These are phyloP conservation scores for Penicillium subrubescens DNA, from an alignment of 495 filamentous ascomycete genomes.

Conservation along the genomic window DNA sequence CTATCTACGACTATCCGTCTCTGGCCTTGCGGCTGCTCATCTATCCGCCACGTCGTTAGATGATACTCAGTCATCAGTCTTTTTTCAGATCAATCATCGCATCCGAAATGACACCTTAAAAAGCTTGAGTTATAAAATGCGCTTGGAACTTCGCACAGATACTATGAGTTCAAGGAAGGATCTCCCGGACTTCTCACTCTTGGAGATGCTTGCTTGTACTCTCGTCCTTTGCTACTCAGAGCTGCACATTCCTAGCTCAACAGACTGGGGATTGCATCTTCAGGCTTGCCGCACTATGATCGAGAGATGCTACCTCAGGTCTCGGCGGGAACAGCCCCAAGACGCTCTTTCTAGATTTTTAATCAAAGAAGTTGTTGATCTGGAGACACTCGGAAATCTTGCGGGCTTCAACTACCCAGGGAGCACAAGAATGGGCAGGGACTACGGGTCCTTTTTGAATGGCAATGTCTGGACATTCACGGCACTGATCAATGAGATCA, in stretches of 20 bases:
- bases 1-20: constrained; percentile 20
- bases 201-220: constrained; percentile 16
- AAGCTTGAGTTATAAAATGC: constrained; percentile 13
- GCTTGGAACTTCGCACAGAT: constrained; percentile 1
- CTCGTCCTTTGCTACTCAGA: constrained; percentile 24
- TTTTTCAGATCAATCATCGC: constrained; percentile 8
- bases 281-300: constrained; percentile 22
- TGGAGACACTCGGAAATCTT: constrained; percentile 19
- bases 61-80: constrained; percentile 10
- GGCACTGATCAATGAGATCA: constrained; percentile 15
- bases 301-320: constrained; percentile 13
- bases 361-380: constrained; percentile 23
- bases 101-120: constrained; percentile 16
- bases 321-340: background rate
- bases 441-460: background rate
- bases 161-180: background rate
- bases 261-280: constrained; percentile 22
- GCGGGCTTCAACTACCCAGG: constrained; percentile 1
- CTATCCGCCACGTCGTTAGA: constrained; percentile 19
- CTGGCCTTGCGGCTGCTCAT: constrained; percentile 24
- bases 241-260: constrained; percentile 19
- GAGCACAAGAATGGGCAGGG: background rate
- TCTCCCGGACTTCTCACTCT: constrained; percentile 1
- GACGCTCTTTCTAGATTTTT: constrained; percentile 12
- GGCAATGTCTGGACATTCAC: constrained; percentile 21